Base-by-base conservation (phyloP, 2,329 filamentous ascomycete genomes). In the Diaporthe eres region DNA sequence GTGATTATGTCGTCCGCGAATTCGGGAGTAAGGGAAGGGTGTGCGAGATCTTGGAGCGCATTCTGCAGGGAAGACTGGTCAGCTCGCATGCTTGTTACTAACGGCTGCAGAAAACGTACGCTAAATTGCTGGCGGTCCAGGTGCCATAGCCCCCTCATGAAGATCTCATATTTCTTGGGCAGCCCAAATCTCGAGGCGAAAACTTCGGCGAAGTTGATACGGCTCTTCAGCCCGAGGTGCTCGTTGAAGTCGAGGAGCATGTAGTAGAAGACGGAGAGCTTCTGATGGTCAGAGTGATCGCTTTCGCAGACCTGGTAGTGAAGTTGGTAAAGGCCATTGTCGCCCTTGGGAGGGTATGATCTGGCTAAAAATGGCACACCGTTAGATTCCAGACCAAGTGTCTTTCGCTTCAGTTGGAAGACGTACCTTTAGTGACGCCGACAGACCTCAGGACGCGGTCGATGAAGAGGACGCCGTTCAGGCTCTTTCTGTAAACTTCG, bases 231-330 rank as follows among this genome's bases (percentile, higher is more conserved):
- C 28, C 87, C 87, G 71, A 89, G 87, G 39, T 86, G 84, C 53
- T 86, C 84, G 80, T 93, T 90, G 81, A 93, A 90, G 82, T 97
- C 94, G 80, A 95, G 92, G 4, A 97, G 89, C 53, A 97, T 87
- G 83, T 97, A 98, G 87, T 94, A 97, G 78, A 97, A 88, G 65
- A 97, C 89, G 25, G 95, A 94, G 78, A 95, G 91, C 83, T 96
- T 96, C 85, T 96, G 93, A 83, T 96, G 93, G 72, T 91, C 88
- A 10, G 93, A 90, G 79, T 93, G 91, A 67, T 86, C 86, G 72
- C 86, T 90, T 37, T 91, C 88, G 82, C 92, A 90, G 78, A 98
- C 92, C 76, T 92, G 90, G 77, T 91, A 87, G 84, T 96, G 92
- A 8, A 97, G 88, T 53, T 91, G 90, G 79, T 91, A 90, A 42